These are phyloP conservation scores for Gossypium anomalum DNA, from an alignment of 345 rosid genomes.

Conservation along the genomic window DNA sequence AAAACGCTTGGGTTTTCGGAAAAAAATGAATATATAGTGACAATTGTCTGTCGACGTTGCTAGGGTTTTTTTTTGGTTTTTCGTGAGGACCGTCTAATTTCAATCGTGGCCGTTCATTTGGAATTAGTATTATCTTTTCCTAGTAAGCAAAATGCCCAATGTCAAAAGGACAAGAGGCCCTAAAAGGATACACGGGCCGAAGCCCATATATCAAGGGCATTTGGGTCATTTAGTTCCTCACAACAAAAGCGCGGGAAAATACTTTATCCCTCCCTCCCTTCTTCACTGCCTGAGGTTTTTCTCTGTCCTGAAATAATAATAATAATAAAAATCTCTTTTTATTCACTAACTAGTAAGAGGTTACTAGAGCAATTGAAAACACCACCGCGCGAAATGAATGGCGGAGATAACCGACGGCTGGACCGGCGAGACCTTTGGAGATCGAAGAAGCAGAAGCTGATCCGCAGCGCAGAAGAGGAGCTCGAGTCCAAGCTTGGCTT, in stretches of 20 bases:
- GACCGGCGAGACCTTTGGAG: constrained; percentile 47
- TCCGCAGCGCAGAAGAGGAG: constrained; percentile 75
- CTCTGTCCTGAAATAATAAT: background rate
- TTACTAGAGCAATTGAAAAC: background rate
- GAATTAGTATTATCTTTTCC: background rate
- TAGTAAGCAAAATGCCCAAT: background rate
- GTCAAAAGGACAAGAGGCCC: background rate
- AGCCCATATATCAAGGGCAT: background rate
- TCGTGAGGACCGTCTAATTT: background rate
- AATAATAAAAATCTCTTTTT: background rate
- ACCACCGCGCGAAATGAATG: background rate
- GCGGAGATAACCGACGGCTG: constrained; percentile 35
- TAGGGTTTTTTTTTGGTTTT: background rate
- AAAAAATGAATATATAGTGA: background rate
- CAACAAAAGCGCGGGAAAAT: constrained; percentile 13
- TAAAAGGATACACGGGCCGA: background rate
- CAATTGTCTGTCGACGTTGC: background rate
- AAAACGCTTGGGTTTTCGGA: background rate
- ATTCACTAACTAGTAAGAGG: background rate
- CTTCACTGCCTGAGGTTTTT: background rate
- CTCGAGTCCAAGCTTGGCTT: constrained; percentile 83
- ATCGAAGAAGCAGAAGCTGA: constrained; percentile 56
- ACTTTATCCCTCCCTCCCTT: background rate
- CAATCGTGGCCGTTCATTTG: background rate
- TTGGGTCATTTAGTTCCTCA: background rate